These are phyloP conservation scores for Senna tora DNA, from an alignment of 306 rosid genomes.

Conservation along the genomic window DNA sequence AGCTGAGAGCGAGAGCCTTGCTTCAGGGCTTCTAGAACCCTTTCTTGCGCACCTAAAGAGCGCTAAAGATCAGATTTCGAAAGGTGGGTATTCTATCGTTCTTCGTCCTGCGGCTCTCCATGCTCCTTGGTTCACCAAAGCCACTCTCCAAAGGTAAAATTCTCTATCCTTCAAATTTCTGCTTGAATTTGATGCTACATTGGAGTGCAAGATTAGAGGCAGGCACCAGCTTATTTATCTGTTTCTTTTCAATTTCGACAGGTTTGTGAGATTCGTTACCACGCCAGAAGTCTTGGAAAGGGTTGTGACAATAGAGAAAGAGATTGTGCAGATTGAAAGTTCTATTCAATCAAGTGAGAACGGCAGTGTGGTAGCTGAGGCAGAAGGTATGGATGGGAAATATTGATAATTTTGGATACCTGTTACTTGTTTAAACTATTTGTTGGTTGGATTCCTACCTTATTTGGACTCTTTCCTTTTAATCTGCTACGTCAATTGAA, in stretches of 20 bases:
- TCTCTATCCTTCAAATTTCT: neutral
- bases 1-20: conserved; percentile 76
- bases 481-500: conserved; percentile 9
- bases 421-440: neutral
- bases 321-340: conserved; percentile 89
- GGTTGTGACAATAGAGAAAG: conserved; percentile 88
- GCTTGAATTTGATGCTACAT: neutral
- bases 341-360: conserved; percentile 72
- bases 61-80: conserved; percentile 96
- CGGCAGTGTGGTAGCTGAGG: conserved; percentile 45
- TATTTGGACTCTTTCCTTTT: neutral
- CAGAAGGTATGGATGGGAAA: conserved; percentile 61
- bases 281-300: conserved; percentile 96
- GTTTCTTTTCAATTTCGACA: conserved; percentile 45
- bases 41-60: conserved; percentile 76
- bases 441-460: conserved; percentile 26
- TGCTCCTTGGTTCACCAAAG: conserved; percentile 95
- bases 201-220: neutral
- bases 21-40: conserved; percentile 89
- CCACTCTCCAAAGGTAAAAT: conserved; percentile 86
- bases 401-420: conserved; percentile 27
- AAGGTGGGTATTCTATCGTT: conserved; percentile 93
- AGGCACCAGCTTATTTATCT: conserved; percentile 2
- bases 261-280: conserved; percentile 92
- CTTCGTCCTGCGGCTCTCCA: conserved; percentile 61